Conservation (phyloP, 371 early-diverging fungal species). For the Coemansia sp. region DNA sequence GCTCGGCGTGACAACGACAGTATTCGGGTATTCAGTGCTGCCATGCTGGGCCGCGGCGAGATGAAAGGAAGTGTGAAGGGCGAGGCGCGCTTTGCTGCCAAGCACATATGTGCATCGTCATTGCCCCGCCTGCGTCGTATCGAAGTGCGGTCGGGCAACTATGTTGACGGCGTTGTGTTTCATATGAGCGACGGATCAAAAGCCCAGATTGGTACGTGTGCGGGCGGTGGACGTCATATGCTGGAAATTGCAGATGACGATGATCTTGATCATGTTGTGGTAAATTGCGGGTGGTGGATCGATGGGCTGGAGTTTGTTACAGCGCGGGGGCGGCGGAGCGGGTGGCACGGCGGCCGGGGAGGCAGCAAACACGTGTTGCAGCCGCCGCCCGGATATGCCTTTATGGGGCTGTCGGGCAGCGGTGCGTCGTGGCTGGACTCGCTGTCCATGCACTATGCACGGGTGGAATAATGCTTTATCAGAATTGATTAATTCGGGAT, state of each 20-base stretch:
- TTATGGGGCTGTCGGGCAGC: slow-evolving; percentile 58
- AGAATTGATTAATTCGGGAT: no score
- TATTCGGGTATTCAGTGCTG: slow-evolving; percentile 49
- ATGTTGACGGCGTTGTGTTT: slow-evolving; percentile 57
- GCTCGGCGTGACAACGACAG: slow-evolving; percentile 41
- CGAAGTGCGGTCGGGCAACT: slow-evolving; percentile 54
- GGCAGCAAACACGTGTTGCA: slow-evolving; percentile 51
- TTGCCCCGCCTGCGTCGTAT: slow-evolving; percentile 40
- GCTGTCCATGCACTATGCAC: slow-evolving; percentile 42
- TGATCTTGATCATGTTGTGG: slow-evolving; percentile 50
- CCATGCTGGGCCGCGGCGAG: slow-evolving; percentile 47
- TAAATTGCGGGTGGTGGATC: slow-evolving; percentile 60
- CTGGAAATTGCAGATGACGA: slow-evolving; percentile 50
- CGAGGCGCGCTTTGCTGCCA: slow-evolving; percentile 28
- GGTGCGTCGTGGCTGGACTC: slow-evolving; percentile 58
- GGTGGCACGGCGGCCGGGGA: slow-evolving; percentile 62
- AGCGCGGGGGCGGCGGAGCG: slow-evolving; percentile 52
- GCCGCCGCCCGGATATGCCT: slow-evolving; percentile 54
- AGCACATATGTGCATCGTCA: slow-evolving; percentile 10
- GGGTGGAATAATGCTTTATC: slow-evolving; percentile 2
- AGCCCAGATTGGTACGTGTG: slow-evolving; percentile 51
- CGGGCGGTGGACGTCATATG: slow-evolving; percentile 28
- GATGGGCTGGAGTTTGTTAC: slow-evolving; percentile 62
- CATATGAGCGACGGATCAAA: slow-evolving; percentile 53
- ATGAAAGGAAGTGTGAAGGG: slow-evolving; percentile 31